Evolutionary conservation across 495 filamentous ascomycete species (phyloP), one percentile per base, ranked within the genome.

Genomic region (Penicillium flavigenum): DNA sequence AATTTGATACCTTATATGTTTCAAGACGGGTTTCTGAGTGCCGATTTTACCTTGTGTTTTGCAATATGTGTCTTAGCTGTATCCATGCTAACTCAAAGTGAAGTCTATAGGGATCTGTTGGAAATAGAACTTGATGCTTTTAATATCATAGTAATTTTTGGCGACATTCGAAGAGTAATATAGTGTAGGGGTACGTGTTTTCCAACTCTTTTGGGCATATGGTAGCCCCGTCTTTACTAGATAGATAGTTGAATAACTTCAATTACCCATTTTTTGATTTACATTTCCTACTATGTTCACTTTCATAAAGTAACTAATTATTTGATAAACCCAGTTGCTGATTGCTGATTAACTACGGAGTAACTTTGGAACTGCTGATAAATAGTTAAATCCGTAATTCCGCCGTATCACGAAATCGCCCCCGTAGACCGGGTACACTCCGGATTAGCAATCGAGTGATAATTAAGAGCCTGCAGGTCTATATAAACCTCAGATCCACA

Each of bases 11-110:
- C 55, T 55, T 60, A 62, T 59, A 62, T 59, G 59, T 65, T 65
- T 65, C 63, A 62, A 65, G 63, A 65, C 59, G 63, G 63, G 63
- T 65, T 59, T 65, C 63, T 65, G 63, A 65, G 59, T 56, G 38
- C 46, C 31, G 32, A 31, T 48, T 20, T 51, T 29, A 31, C 42
- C 31, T 32, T 39, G 32, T 34, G 31, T 32, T 47, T 36, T 55
- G 16, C 14, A 45, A 7, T 54, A 5, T 36, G 14, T 14, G 12
- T 47, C 2, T 14, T 17, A 7, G 27, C 19, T 50, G 5, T 14
- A 26, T 12, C 44, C 17, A 22, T 22, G 36, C 57, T 54, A 42
- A 59, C 36, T 11, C 7, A 9, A 9, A 32, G 12, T 26, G 11
- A 55, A 55, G 52, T 12, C 3, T 45, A 4, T 17, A 51, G 48